Evolutionary conservation across 768 basidiomycete genomes (phyloP), one percentile per base, ranked within the genome.

Genomic region (Calocybe gangraenosa): DNA sequence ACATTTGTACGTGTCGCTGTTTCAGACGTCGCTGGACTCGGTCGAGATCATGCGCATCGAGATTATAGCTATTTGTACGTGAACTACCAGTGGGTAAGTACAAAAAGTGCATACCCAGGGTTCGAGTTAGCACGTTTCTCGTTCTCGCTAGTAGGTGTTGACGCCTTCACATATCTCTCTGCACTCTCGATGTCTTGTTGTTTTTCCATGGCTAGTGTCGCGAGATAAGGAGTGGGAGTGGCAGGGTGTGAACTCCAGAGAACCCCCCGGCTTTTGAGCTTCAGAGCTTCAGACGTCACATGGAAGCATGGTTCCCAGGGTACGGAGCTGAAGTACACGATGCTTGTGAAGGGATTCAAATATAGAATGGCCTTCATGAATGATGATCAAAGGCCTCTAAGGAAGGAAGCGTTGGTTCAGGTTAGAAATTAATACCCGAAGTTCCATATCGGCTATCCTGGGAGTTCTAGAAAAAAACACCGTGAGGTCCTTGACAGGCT

Each of bases 1-100:
- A 81, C 85, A 88, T 88, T 59, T 87, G 86, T 11, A 85, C 80
- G 77, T 87, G 85, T 22, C 85, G 78, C 63, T 87, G 84, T 64
- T 85, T 79, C 30, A 88, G 73, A 30, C 76, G 75, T 21, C 86
- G 76, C 55, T 88, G 86, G 3, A 89, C 84, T 22, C 70, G 72
- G 56, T 88, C 87, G 39, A 82, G 66, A 58, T 84, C 82, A 44
- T 75, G 71, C n/a, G 66, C 71, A 51, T 82, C 77, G 48, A 84
- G 76, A 35, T 71, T 66, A 60, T 69, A 68, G 23, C 71, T 68
- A n/a, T 35, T 7, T 28, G 11, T 28, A 17, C 2, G n/a, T 8
- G 7, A 19, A 31, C 1, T 30, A 11, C 19, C 25, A 13, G 19
- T 4, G 7, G 7, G 8, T 3, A 45, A 7, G 19, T 15, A 17